Base-by-base conservation (phyloP, 1,284 basidiomycete species). In the Omphalotus olearius region DNA sequence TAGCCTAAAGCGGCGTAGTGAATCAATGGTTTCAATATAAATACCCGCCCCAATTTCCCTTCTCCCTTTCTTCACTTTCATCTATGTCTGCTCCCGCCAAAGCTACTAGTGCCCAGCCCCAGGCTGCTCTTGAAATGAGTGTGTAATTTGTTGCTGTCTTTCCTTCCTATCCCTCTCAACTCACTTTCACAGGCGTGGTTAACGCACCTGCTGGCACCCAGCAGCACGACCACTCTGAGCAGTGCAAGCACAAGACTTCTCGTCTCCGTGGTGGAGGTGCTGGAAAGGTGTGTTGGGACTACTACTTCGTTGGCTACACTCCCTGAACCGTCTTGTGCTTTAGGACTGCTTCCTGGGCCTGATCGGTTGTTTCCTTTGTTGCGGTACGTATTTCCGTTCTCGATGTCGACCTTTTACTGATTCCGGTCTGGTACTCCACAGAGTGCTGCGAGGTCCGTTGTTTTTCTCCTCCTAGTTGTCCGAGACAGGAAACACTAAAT, bases 321-420 rank as follows among this genome's bases (percentile, higher is more conserved):
- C 41, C 16, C 25, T 20, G 3, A 23, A 14, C 13, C 20, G 53
- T 48, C 18, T 36, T 57, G 30, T 35, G 62, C 28, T 42, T 17
- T 59, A 79, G 81, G 80, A 84, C 62, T 85, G 81, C 64, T 78
- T 83, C 69, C 55, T 85, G 16, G 79, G 75, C 28, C 9, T 71
- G 37, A n/a, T 83, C 28, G 80, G 73, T 49, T 83, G 80, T 61
- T 85, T 83, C 73, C 52, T 85, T 17, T 85, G 83, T 67, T 85
- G 78, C 63, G 82, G 79, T 80, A 56, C 59, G 77, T 73, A 13
- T 33, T 28, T 43, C 6, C 45, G 16, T 18, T 23, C 17, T 50
- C 11, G 1, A 2, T 45, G 16, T 36, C 14, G 44, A 38, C 44
- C 6, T 38, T 2, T 23, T 36, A 39, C 18, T 42, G 30, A 33